phyloP scores from a whole-genome alignment of 371 early-diverging fungal genomes.

The Capillidium rhysosporum region DNA sequence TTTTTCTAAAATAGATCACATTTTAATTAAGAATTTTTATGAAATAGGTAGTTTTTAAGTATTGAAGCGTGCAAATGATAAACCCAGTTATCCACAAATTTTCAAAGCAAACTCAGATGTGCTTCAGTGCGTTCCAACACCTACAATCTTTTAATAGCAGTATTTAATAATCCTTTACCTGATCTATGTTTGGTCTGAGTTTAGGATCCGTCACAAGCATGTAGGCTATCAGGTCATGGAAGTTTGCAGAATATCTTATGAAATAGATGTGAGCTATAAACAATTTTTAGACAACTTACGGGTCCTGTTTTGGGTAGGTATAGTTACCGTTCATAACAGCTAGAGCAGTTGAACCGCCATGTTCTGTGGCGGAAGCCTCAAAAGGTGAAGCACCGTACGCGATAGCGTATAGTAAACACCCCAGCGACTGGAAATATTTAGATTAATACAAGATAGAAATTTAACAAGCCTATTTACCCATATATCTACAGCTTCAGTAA shows the following conservation, averaged over 20 bases:
- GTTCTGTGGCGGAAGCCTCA: conserved; percentile 38
- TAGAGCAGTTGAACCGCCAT: conserved; percentile 49
- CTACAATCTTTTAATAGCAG: not conserved
- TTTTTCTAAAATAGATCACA: too few species aligned
- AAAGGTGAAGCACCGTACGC: conserved; percentile 56
- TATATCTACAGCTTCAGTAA: conserved; percentile 54
- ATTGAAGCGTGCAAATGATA: too few species aligned
- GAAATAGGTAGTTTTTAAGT: too few species aligned
- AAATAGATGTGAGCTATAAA: not conserved
- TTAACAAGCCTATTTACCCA: conserved; percentile 23
- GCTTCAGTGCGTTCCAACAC: too few species aligned
- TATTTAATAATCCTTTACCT: conserved; percentile 11
- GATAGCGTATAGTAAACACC: conserved; percentile 52
- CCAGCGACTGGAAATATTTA: conserved; percentile 26
- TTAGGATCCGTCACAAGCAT: conserved; percentile 43
- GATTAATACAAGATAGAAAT: not conserved
- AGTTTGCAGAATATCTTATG: conserved; percentile 31
- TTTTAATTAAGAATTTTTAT: too few species aligned
- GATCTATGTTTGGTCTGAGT: conserved; percentile 38
- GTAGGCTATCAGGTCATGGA: conserved; percentile 33
- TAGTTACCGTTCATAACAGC: conserved; percentile 51
- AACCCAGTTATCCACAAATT: too few species aligned
- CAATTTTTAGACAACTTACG: conserved; percentile 4
- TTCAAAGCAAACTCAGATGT: too few species aligned
- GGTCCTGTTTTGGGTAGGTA: conserved; percentile 24